Evolutionary conservation across 305 asterid species (phyloP).

Genomic region (Salvia sclarea): DNA sequence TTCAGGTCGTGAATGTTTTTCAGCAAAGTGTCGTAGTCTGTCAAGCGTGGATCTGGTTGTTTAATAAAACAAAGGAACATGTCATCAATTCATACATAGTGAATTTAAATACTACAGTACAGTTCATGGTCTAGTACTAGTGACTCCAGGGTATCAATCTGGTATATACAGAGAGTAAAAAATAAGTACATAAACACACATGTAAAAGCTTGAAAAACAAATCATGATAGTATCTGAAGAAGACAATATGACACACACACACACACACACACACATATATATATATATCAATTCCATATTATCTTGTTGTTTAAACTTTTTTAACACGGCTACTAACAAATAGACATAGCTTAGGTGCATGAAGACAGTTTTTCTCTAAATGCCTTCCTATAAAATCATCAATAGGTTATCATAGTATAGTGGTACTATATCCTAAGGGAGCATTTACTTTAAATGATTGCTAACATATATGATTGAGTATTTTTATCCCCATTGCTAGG

Average conservation of each 20-base stretch:
- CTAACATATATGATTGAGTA: too few species aligned
- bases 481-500: too few species aligned
- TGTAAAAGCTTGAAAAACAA: constrained; percentile 1
- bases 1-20: constrained; percentile 80
- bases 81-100: constrained; percentile 22
- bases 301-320: too few species aligned
- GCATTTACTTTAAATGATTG: too few species aligned
- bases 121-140: constrained; percentile 16
- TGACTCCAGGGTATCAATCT: constrained; percentile 8
- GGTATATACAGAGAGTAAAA: neutral
- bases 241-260: too few species aligned
- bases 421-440: constrained; percentile 6
- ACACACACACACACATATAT: too few species aligned
- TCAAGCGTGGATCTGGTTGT: constrained; percentile 90
- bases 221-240: neutral
- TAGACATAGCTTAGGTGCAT: too few species aligned
- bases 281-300: too few species aligned
- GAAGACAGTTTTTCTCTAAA: too few species aligned
- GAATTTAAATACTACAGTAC: constrained; percentile 3
- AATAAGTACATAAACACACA: neutral
- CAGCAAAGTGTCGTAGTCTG: constrained; percentile 93
- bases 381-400: neutral
- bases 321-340: too few species aligned
- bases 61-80: constrained; percentile 32
- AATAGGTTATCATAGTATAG: constrained; percentile 1